phyloP scores from a whole-genome alignment of 805 yeast genomes.

The Wickerhamomyces sydowiorum region DNA sequence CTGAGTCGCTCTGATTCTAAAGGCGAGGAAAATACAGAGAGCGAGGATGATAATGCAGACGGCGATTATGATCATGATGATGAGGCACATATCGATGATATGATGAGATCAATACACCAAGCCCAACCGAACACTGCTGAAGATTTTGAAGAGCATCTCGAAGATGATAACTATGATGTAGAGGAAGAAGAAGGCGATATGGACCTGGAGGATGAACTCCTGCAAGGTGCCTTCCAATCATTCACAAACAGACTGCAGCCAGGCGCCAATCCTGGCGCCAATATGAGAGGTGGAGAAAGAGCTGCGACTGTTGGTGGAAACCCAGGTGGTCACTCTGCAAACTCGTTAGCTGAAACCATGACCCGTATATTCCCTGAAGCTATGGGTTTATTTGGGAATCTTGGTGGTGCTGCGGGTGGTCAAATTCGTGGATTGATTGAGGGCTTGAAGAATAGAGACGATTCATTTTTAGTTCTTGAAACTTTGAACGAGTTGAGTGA shows the following conservation, averaged over 20 bases:
- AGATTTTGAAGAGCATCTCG: conserved; percentile 18
- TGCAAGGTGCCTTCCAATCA: conserved; percentile 23
- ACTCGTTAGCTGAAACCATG: conserved; percentile 20
- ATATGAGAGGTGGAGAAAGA: conserved; percentile 10
- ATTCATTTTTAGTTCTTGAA: conserved; percentile 57
- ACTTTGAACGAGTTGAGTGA: conserved; percentile 62
- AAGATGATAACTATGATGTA: conserved; percentile 22
- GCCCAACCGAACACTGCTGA: conserved; percentile 19
- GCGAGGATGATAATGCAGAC: conserved; percentile 8
- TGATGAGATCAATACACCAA: conserved; percentile 14
- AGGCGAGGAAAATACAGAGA: conserved; percentile 18
- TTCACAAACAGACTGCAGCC: conserved; percentile 16
- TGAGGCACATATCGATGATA: conserved; percentile 21
- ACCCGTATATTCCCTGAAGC: conserved; percentile 35
- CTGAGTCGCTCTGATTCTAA: conserved; percentile 21
- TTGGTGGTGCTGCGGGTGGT: conserved; percentile 11
- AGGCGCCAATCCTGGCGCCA: conserved; percentile 8
- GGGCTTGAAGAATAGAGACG: conserved; percentile 29
- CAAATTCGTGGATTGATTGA: conserved; percentile 20
- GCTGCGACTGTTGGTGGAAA: conserved; percentile 14
- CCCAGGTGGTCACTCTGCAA: background rate
- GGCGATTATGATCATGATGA: conserved; percentile 21
- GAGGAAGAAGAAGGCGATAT: conserved; percentile 15
- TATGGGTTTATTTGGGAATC: conserved; percentile 25
- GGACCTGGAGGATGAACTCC: conserved; percentile 15